Conservation (phyloP, 306 rosid genomes). For the Arachis hypogaea region DNA sequence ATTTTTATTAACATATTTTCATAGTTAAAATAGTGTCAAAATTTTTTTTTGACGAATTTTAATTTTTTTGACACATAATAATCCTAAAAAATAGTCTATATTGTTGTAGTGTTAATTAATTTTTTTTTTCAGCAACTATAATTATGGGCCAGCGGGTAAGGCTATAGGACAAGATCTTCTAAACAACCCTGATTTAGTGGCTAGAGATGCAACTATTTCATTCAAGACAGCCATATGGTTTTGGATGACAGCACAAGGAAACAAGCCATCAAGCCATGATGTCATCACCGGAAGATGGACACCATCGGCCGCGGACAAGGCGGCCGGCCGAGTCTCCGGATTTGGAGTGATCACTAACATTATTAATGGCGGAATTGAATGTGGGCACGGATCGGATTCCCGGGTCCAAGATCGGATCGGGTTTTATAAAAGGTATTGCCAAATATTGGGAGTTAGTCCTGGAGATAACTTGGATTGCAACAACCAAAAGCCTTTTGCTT, state of each 20-base stretch:
- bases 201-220: conserved; percentile 48
- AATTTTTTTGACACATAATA: no score
- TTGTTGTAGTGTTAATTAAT: no score
- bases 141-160: conserved; percentile 59
- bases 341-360: conserved; percentile 52
- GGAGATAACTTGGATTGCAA: conserved; percentile 50
- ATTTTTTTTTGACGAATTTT: no score
- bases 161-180: conserved; percentile 45
- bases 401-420: conserved; percentile 38
- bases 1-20: no score
- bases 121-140: conserved; percentile 56
- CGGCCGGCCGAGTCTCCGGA: conserved; percentile 44
- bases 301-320: conserved; percentile 47
- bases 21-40: no score
- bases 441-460: conserved; percentile 35
- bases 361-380: conserved; percentile 41
- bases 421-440: conserved; percentile 42
- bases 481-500: conserved; percentile 44
- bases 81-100: no score
- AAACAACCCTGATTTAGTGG: conserved; percentile 59
- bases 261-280: conserved; percentile 74
- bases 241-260: conserved; percentile 74
- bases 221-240: conserved; percentile 79
- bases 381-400: conserved; percentile 37
- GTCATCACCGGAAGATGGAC: conserved; percentile 60